Evolutionary conservation across 805 yeast species (phyloP).

Genomic region (Kodamaea kakaduensis): DNA sequence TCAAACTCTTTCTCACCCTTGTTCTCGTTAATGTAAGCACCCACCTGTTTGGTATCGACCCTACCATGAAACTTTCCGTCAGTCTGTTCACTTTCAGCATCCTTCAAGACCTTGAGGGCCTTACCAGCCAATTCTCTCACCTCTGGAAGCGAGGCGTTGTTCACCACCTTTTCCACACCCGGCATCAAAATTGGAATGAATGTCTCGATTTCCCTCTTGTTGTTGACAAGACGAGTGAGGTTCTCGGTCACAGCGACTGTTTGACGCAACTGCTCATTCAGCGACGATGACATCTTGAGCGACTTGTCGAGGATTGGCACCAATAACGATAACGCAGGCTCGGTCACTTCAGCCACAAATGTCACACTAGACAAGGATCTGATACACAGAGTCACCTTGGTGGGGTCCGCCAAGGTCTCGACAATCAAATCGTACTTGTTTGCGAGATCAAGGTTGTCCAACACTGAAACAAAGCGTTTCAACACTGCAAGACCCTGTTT

Average conservation of each 20-base stretch:
- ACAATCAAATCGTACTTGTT: slow-evolving; percentile 81
- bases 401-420: slow-evolving; percentile 86
- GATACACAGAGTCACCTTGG: slow-evolving; percentile 83
- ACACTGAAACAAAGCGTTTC: slow-evolving; percentile 66
- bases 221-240: slow-evolving; percentile 90
- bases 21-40: slow-evolving; percentile 33
- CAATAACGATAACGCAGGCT: slow-evolving; percentile 83
- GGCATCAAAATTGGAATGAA: slow-evolving; percentile 86
- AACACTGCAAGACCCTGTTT: slow-evolving; percentile 74
- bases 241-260: slow-evolving; percentile 95
- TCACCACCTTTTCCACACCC: slow-evolving; percentile 83
- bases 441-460: slow-evolving; percentile 89
- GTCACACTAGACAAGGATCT: slow-evolving; percentile 89
- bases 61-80: slow-evolving; percentile 78
- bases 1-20: slow-evolving; percentile 14
- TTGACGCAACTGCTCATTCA: slow-evolving; percentile 95
- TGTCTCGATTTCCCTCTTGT: slow-evolving; percentile 83
- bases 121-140: slow-evolving; percentile 90
- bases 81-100: slow-evolving; percentile 66
- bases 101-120: slow-evolving; percentile 76
- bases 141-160: slow-evolving; percentile 92
- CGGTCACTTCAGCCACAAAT: slow-evolving; percentile 97
- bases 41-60: slow-evolving; percentile 53
- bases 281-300: slow-evolving; percentile 76
- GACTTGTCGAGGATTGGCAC: slow-evolving; percentile 93